phyloP scores from a whole-genome alignment of 805 yeast genomes.

The Kodamaea laetipori region DNA sequence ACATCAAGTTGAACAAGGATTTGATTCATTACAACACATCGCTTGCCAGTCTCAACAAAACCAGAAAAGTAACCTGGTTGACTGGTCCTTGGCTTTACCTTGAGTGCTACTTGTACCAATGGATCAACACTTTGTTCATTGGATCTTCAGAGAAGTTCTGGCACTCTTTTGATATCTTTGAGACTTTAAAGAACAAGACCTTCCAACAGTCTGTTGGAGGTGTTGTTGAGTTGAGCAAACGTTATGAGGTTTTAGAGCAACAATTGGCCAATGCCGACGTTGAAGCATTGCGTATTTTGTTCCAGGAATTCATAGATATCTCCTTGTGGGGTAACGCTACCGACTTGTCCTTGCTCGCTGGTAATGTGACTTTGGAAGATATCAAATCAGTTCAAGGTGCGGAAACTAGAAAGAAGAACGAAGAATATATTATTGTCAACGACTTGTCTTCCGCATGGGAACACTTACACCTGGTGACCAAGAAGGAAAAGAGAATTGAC shows the following conservation, averaged over 20 bases:
- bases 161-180: conserved; percentile 72
- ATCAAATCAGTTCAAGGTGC: conserved; percentile 90
- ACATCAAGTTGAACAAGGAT: conserved; percentile 47
- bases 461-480: conserved; percentile 31
- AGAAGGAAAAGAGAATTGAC: conserved; percentile 58
- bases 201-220: conserved; percentile 76
- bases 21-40: conserved; percentile 62
- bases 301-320: conserved; percentile 81
- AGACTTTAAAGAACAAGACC: conserved; percentile 66
- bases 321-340: conserved; percentile 99
- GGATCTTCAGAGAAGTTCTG: conserved; percentile 38
- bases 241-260: conserved; percentile 47
- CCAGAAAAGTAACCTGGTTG: conserved; percentile 59
- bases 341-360: conserved; percentile 85
- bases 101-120: conserved; percentile 83
- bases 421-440: conserved; percentile 73
- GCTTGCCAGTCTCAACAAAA: conserved; percentile 33
- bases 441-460: conserved; percentile 74
- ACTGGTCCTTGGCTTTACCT: conserved; percentile 88
- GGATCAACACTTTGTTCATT: conserved; percentile 49
- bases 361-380: conserved; percentile 80
- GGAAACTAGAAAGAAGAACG: conserved; percentile 79
- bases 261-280: conserved; percentile 29
- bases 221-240: conserved; percentile 74
- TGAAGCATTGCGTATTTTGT: conserved; percentile 56